A percentile compares a stretch with the other conserved stretches of the same genome.
These are phyloP conservation scores for Heliamphora pulchella DNA, from an alignment of 179 eudicot genomes.

Conservation along the genomic window DNA sequence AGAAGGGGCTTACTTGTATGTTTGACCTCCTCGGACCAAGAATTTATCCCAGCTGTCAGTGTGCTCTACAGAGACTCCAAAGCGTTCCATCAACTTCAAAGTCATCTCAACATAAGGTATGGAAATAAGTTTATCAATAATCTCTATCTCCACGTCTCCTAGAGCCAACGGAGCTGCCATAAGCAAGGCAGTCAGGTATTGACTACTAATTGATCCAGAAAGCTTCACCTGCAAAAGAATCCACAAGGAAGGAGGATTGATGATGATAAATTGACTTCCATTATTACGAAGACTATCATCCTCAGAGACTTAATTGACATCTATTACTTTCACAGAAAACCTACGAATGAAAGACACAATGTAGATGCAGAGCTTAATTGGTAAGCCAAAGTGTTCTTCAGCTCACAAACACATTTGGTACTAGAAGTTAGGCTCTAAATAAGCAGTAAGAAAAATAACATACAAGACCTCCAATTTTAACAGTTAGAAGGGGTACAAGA, in stretches of 20 bases:
- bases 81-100: constrained; percentile 84
- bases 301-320: neutral
- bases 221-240: constrained; percentile 71
- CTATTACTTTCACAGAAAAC: neutral
- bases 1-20: constrained; percentile 63
- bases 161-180: constrained; percentile 94
- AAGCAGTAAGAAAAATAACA: neutral
- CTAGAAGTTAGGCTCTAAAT: neutral
- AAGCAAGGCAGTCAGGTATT: constrained; percentile 90
- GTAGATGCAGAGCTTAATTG: neutral
- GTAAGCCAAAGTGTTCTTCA: neutral
- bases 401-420: neutral
- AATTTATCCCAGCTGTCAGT: constrained; percentile 57
- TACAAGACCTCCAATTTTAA: neutral
- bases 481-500: neutral
- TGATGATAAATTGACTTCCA: neutral
- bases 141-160: constrained; percentile 94
- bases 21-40: constrained; percentile 80
- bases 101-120: constrained; percentile 99
- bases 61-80: constrained; percentile 64
- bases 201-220: constrained; percentile 95
- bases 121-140: constrained; percentile 84
- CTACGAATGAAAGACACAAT: neutral
- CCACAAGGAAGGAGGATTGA: neutral
- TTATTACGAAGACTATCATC: neutral